Conservation (phyloP, 371 early-diverging fungal genomes). For the Mortierella sp. region DNA sequence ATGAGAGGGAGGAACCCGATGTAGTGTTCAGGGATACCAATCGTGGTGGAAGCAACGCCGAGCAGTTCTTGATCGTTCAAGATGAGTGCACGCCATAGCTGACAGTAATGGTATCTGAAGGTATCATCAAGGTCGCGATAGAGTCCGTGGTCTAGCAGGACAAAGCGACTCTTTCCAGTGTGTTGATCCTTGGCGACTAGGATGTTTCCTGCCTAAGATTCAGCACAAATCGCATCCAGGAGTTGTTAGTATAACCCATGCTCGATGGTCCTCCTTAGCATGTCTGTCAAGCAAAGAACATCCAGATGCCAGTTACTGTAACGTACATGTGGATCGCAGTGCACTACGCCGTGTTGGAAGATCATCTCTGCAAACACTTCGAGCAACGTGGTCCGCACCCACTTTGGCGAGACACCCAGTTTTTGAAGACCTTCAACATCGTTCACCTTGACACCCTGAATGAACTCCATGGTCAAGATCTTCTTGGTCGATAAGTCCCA, state of each 20-base stretch:
- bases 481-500: constrained; percentile 57
- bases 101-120: constrained; percentile 85
- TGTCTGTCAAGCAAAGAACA: too few relatives aligned
- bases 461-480: constrained; percentile 64
- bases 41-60: constrained; percentile 20
- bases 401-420: constrained; percentile 75
- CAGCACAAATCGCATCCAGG: constrained; percentile 51
- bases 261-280: too few relatives aligned
- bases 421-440: constrained; percentile 75
- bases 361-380: constrained; percentile 92
- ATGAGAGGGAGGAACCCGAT: constrained; percentile 50
- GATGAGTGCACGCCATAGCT: constrained; percentile 77
- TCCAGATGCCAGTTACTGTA: too few relatives aligned
- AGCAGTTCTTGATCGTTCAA: constrained; percentile 44
- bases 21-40: constrained; percentile 50
- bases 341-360: constrained; percentile 76
- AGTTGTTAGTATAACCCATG: too few relatives aligned
- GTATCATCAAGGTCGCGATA: constrained; percentile 78
- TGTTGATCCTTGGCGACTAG: constrained; percentile 32
- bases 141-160: constrained; percentile 93
- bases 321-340: constrained; percentile 54
- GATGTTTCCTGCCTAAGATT: constrained; percentile 68
- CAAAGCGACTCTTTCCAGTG: constrained; percentile 61
- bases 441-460: constrained; percentile 69
- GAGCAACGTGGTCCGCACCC: constrained; percentile 79